phyloP scores from a whole-genome alignment of 257 asterid species.

The Nicotiana paniculata region DNA sequence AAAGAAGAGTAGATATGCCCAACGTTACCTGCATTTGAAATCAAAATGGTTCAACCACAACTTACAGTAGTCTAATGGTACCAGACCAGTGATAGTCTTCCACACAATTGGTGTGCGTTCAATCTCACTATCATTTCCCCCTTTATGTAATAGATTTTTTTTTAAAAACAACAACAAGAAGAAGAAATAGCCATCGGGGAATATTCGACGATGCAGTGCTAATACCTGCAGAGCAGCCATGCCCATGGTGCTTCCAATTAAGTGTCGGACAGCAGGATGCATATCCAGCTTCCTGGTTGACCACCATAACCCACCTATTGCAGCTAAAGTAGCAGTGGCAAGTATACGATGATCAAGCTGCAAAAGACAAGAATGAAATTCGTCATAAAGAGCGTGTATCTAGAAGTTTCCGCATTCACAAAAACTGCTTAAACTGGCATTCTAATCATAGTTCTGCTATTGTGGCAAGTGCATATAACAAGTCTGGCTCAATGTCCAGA shows the following conservation, averaged over 20 bases:
- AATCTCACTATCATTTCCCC: too few relatives aligned
- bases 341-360: constrained; percentile 94
- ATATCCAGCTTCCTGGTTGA: constrained; percentile 58
- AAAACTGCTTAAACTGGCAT: not conserved
- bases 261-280: constrained; percentile 70
- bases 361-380: not conserved
- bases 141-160: too few relatives aligned
- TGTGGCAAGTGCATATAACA: not conserved
- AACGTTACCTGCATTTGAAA: constrained; percentile 53
- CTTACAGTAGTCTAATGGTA: too few relatives aligned
- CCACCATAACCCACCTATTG: constrained; percentile 76
- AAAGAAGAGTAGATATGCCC: constrained; percentile 74
- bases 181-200: too few relatives aligned
- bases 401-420: not conserved
- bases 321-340: constrained; percentile 74
- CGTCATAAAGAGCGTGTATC: not conserved
- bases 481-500: not conserved
- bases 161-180: too few relatives aligned
- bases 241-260: constrained; percentile 72
- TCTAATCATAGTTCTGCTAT: not conserved
- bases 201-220: not conserved
- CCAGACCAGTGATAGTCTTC: too few relatives aligned
- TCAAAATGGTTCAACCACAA: not conserved
- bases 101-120: too few relatives aligned
- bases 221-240: constrained; percentile 91